Evolutionary conservation across 768 basidiomycete genomes (phyloP), one percentile per base, ranked within the genome.

Genomic region (Leccinum truebloodii): DNA sequence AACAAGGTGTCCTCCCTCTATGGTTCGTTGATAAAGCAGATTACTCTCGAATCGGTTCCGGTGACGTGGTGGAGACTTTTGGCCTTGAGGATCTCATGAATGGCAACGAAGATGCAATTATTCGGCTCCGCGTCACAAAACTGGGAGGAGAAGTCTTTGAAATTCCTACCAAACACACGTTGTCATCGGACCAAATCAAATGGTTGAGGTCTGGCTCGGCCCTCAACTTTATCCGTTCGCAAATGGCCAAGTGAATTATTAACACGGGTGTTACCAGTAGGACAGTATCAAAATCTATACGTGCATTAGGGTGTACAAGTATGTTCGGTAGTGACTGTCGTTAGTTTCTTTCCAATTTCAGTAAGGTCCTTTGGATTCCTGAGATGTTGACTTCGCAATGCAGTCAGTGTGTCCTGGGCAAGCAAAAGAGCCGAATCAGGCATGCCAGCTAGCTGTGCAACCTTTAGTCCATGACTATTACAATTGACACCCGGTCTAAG

Each of bases 1-100:
- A 99, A 85, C 97, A 99, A 85, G 97, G 97, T 35, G 80, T 99
- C 54, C 82, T 99, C 20, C 97, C 97, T 14, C 80, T 98, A n/a
- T 97, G 94, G 89, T 93, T 98, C 70, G 83, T 77, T 7, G 83
- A 97, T 74, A 92, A 92, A 73, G 75, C 79, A 8, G 95, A 98
- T 76, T 98, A 99, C 75, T 75, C 79, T 53, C 86, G 83, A 51
- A 94, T 99, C 67, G 87, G 85, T 10, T 81, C 91, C 51, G 92
- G 92, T 13, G 95, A 98, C 71, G 69, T 82, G 20, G 73, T 98
- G 30, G 85, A 92, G 72, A 99, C 97, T 2, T 62, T 86, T 39
- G 96, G 95, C n/a, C 81, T 99, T 16, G 79, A 82, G 3, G 83
- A 87, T 41, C 76, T 94, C 9, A 75, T 93, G 52, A 70, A 72